Evolutionary conservation across 352 stramenopile species (phyloP).

Genomic region (Stramenopiles sp.): DNA sequence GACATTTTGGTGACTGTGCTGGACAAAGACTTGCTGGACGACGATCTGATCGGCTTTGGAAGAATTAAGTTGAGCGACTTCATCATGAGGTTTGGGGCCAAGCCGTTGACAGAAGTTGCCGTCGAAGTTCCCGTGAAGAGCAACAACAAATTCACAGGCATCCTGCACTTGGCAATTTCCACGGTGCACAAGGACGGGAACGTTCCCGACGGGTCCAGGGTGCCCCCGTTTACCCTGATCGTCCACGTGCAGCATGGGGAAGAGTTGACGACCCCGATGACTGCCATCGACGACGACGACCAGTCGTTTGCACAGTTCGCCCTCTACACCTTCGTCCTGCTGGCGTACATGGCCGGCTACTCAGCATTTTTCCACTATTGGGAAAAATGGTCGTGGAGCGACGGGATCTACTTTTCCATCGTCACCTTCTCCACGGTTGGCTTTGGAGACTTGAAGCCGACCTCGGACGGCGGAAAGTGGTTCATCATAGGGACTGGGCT

Average conservation of each 20-base stretch:
- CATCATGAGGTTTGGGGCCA: background rate
- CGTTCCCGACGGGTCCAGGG: background rate
- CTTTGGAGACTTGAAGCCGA: background rate
- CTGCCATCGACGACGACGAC: background rate
- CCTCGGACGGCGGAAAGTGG: background rate
- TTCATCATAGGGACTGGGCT: background rate
- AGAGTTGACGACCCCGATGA: background rate
- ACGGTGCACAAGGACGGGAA: background rate
- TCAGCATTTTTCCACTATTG: background rate
- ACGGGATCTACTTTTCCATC: conserved; percentile 7
- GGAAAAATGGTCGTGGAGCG: background rate
- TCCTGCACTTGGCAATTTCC: background rate
- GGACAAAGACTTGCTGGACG: conserved; percentile 4
- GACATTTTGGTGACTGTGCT: background rate
- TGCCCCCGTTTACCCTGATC: background rate
- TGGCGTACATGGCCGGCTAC: background rate
- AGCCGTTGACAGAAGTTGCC: background rate
- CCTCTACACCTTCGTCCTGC: background rate
- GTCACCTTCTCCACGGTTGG: conserved; percentile 8
- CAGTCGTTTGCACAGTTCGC: background rate
- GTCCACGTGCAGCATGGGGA: background rate
- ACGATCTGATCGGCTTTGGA: background rate
- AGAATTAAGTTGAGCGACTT: conserved; percentile 7
- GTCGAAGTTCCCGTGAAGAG: background rate
- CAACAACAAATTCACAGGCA: background rate